Evolutionary conservation across 345 rosid species (phyloP), one percentile per base, ranked within the genome.

Genomic region (Aurinia saxatilis): DNA sequence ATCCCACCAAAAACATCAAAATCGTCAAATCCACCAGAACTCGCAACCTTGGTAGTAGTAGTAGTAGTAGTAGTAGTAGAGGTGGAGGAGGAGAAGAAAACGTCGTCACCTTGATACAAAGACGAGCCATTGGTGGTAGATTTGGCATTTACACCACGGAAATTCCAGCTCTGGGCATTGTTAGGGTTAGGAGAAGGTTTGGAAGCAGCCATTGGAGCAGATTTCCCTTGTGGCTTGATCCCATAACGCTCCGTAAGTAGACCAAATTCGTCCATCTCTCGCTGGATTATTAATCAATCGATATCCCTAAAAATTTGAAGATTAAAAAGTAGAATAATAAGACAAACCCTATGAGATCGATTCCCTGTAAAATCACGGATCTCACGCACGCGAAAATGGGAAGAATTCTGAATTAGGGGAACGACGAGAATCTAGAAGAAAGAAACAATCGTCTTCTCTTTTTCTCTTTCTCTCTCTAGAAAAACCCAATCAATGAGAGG

Each of bases 241-340:
- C 98, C 96, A 37, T 68, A 87, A 13, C 83, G 79, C 80, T 89
- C 88, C 51, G 98, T 92, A 15, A 89, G 75, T 17, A 82, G 88
- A 47, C 91, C 88, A 53, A 92, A 89, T 54, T 84, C 86, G 49
- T 92, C 98, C 98, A 92, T 84, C 0, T 54, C 60, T 58, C 61
- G 9, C 29, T 15, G 29, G 4, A 27, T 2, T 2, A 48, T 41
- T 16, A 11, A 63, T 45, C n/a, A 55, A 29, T n/a, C 17, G 29
- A 60, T 42, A 37, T 2, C 19, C 60, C 30, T 29, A 11, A 50
- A 50, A 30, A 27, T 2, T 7, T 3, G 2, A 66, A 47, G 23
- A 27, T n/a, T 13, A 0, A 16, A 2, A 40, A 6, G 2, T 5
- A 40, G 0, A 50, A 6, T 2, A 5, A 0, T 27, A 27, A 34